Evolutionary conservation across 2,329 filamentous ascomycete species (phyloP).

Genomic region (Fusarium secorum): DNA sequence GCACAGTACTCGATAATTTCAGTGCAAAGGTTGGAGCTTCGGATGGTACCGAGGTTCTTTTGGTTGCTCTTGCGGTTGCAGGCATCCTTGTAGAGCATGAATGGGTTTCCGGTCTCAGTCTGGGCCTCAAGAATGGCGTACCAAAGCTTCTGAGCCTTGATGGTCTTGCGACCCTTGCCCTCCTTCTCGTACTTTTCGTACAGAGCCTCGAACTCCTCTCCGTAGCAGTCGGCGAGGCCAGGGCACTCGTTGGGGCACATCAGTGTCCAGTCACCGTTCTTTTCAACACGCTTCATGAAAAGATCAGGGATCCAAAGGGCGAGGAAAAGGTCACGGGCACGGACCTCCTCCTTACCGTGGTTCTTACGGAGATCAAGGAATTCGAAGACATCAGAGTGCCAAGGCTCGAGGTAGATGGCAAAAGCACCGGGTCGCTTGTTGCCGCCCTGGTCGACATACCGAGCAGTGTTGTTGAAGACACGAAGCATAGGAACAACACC

Average conservation of each 20-base stretch:
- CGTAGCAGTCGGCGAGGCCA: conserved; percentile 94
- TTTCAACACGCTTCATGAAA: conserved; percentile 99
- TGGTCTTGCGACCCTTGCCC: conserved; percentile 85
- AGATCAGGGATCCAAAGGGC: conserved; percentile 98
- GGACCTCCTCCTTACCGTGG: conserved; percentile 97
- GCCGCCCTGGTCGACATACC: conserved; percentile 98
- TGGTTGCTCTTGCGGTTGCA: conserved; percentile 99
- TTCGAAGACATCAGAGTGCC: conserved; percentile 97
- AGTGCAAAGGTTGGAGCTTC: conserved; percentile 98
- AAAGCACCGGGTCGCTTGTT: conserved; percentile 99
- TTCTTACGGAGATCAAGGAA: conserved; percentile 99
- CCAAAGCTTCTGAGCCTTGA: conserved; percentile 99
- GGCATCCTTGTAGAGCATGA: conserved; percentile 99
- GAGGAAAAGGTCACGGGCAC: conserved; percentile 96
- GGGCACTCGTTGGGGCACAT: conserved; percentile 98
- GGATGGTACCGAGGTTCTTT: conserved; percentile 98
- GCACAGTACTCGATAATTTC: conserved; percentile 98
- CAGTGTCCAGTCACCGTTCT: conserved; percentile 95
- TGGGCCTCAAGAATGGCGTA: conserved; percentile 98
- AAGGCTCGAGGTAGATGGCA: conserved; percentile 98
- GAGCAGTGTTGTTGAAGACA: conserved; percentile 98
- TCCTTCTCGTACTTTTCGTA: conserved; percentile 93
- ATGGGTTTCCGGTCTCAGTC: conserved; percentile 98
- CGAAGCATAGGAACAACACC: conserved; percentile 97
- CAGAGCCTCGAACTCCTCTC: conserved; percentile 94